Base-by-base conservation (phyloP, 2,329 filamentous ascomycete genomes). In the Alternaria tenuissima region DNA sequence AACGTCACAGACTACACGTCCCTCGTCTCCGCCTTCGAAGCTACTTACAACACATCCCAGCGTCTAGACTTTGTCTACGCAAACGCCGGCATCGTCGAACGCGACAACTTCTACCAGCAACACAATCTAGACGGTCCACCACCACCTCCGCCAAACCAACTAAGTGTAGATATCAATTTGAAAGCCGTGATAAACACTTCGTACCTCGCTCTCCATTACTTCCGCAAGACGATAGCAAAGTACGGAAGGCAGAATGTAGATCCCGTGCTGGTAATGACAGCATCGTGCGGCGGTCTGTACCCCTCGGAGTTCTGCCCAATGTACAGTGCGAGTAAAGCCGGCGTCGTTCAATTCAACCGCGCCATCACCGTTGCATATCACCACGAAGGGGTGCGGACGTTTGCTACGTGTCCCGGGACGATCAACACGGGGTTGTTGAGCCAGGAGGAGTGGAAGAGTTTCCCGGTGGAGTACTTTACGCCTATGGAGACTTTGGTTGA, bases 61-160 rank as follows among this genome's bases (percentile, higher is more conserved):
- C 69, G 77, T 3, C 46, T 84, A 16, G 82, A 84, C 70, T 82
- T 84, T 61, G 81, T 84, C 34, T 84, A 81, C 62, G 82, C 81
- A 16, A 84, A 84, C 55, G 82, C 82, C 1, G 82, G 82, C 1
- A 76, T 83, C 22, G 71, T 82, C 7, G 81, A 83, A 54, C 68
- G 74, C 18, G 66, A 73, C 55, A 81, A 80, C 56, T 82, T 82
- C 68, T 82, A 79, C 63, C 73, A 71, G 43, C 68, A 62, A 7
- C 74, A 79, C 51, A 65, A 69, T 34, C 49, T 79, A 26, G 58
- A 58, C n/a, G 66, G 61, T 7, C 52, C 64, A 7, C 62, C 64
- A 2, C 73, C 74, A 1, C 66, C 81, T 1, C 66, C 72, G 14
- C 74, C 74, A 26, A 73, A 70, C 34, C 65, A 76, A 20, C 72